These are phyloP conservation scores for Trifolium repens DNA, from an alignment of 306 rosid genomes.

Conservation along the genomic window DNA sequence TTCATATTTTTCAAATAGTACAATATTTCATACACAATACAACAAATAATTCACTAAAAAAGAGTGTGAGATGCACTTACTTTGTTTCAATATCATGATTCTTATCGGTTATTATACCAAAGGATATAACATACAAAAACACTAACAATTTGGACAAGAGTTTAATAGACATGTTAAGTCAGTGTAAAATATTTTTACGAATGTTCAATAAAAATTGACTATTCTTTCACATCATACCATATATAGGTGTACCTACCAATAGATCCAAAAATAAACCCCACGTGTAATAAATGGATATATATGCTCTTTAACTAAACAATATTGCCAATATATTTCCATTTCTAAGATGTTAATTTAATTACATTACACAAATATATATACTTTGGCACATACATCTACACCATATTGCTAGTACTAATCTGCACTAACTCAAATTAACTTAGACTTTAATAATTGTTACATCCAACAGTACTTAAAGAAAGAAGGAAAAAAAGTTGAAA, in stretches of 20 bases:
- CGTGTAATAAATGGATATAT: not conserved
- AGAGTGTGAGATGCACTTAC: too few relatives aligned
- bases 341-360: not conserved
- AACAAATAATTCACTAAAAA: too few relatives aligned
- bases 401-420: not conserved
- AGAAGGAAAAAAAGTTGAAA: slow-evolving; percentile 1
- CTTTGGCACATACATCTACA: not conserved
- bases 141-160: too few relatives aligned
- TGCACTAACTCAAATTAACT: slow-evolving; percentile 7
- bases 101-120: too few relatives aligned
- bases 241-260: not conserved
- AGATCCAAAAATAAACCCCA: slow-evolving; percentile 29
- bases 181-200: too few relatives aligned
- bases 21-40: too few relatives aligned
- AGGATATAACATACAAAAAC: too few relatives aligned
- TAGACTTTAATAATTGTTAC: not conserved
- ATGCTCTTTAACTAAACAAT: not conserved
- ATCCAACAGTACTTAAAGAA: not conserved
- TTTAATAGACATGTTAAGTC: too few relatives aligned
- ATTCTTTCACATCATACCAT: too few relatives aligned
- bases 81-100: too few relatives aligned
- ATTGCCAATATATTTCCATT: not conserved
- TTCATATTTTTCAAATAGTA: too few relatives aligned
- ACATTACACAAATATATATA: slow-evolving; percentile 2
- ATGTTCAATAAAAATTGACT: too few relatives aligned